Conservation (phyloP, 345 rosid species). For the Eucalyptus sp. region DNA sequence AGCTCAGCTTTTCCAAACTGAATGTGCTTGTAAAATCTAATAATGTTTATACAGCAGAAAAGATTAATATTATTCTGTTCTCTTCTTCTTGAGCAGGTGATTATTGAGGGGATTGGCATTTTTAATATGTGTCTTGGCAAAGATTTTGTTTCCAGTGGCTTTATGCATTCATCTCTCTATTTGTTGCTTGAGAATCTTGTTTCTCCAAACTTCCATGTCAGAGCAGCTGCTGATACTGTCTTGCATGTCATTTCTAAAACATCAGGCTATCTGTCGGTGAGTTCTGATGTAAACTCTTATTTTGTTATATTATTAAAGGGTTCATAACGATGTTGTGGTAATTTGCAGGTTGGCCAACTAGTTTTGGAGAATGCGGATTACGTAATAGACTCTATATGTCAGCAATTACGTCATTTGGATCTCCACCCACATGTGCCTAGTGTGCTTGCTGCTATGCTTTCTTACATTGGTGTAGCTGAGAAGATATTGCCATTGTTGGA, state of each 20-base stretch:
- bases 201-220: slow-evolving; percentile 58
- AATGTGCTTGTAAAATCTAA: background rate
- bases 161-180: slow-evolving; percentile 83
- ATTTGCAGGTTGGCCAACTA: slow-evolving; percentile 71
- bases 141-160: slow-evolving; percentile 71
- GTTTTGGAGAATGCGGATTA: slow-evolving; percentile 93
- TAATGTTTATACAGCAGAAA: background rate
- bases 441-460: slow-evolving; percentile 95
- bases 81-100: slow-evolving; percentile 34
- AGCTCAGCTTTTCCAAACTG: background rate
- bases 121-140: slow-evolving; percentile 65
- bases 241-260: slow-evolving; percentile 51
- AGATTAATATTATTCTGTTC: background rate
- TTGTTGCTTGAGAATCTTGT: slow-evolving; percentile 78
- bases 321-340: background rate
- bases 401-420: slow-evolving; percentile 82
- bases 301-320: background rate
- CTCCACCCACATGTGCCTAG: slow-evolving; percentile 81
- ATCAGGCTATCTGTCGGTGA: slow-evolving; percentile 59
- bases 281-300: background rate
- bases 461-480: slow-evolving; percentile 76
- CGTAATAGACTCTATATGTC: slow-evolving; percentile 78
- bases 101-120: slow-evolving; percentile 76
- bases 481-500: slow-evolving; percentile 75
- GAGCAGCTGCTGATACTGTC: slow-evolving; percentile 70